phyloP scores from a whole-genome alignment of 2,329 filamentous ascomycete species.

The Alternaria dauci region DNA sequence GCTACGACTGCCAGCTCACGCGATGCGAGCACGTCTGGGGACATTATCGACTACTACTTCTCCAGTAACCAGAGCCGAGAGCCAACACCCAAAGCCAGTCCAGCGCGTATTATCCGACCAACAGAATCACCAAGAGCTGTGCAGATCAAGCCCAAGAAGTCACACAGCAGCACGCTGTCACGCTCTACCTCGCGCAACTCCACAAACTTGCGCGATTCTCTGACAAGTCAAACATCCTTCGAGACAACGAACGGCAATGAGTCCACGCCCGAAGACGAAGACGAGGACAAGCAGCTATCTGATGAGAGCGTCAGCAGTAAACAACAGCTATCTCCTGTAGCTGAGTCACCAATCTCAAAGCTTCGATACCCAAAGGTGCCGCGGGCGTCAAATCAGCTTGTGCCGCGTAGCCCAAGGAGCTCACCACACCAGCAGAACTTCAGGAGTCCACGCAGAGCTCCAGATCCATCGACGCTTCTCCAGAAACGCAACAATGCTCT shows the following conservation, averaged over 20 bases:
- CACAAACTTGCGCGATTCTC: constrained; percentile 44
- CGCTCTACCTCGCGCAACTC: constrained; percentile 39
- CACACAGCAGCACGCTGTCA: constrained; percentile 39
- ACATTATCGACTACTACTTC: constrained; percentile 52
- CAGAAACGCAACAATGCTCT: constrained; percentile 29
- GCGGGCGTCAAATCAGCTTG: constrained; percentile 56
- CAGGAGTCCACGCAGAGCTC: constrained; percentile 20
- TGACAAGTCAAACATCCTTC: constrained; percentile 55
- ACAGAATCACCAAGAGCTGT: constrained; percentile 31
- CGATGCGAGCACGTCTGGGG: constrained; percentile 30
- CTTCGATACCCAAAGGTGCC: constrained; percentile 60
- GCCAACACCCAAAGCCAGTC: constrained; percentile 25
- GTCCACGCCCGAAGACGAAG: constrained; percentile 57
- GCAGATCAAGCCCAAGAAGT: constrained; percentile 35
- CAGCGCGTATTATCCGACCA: constrained; percentile 18
- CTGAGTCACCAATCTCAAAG: constrained; percentile 55
- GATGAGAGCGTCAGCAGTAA: constrained; percentile 30
- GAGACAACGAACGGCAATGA: constrained; percentile 57
- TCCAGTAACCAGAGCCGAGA: constrained; percentile 23
- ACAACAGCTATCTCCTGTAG: constrained; percentile 51
- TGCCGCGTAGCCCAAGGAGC: constrained; percentile 50
- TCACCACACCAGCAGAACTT: constrained; percentile 10
- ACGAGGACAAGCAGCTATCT: constrained; percentile 46
- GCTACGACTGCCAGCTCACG: constrained; percentile 34
- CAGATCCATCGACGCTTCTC: constrained; percentile 20